Base-by-base conservation (phyloP, 2,329 filamentous ascomycete genomes). In the Exophiala sp. region DNA sequence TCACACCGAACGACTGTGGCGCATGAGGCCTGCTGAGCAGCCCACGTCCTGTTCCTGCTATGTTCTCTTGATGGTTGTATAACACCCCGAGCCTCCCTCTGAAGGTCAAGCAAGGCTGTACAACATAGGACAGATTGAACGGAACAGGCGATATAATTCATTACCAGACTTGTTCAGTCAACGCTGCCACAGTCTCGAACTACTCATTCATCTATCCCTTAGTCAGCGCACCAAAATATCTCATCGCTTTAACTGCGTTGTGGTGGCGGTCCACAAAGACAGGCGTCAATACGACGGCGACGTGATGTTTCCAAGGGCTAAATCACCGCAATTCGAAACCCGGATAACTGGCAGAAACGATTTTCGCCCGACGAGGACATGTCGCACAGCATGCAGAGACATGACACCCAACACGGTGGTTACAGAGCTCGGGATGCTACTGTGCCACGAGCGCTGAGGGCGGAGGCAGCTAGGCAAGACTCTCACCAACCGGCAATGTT, bases 371-470 rank as follows among this genome's bases (percentile, higher is more conserved):
- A 24, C 24, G 39, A 38, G 40, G 44, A 45, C 23, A 57, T 57
- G 54, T 57, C 54, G 30, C 40, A 57, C 54, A 57, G 48, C 52
- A 49, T 38, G 46, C 47, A 34, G 39, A 40, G 39, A 29, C 45
- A 54, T 52, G 51, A 52, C 45, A 54, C 48, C 51, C 54, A 48
- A 47, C 34, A 46, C 29, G 51, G 51, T 50, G 40, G 37, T 42
- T 46, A 51, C 42, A 52, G 45, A 54, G 49, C 45, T 19, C 50
- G 35, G 49, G 48, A 54, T 57, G 51, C 51, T 46, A 57, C 54
- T 35, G 54, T 57, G 19, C 48, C 54, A 57, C 54, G 51, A 50
- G 24, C 44, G 3, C 16, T 43, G 29, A 50, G 24, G 34, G 41
- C 42, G 35, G 45, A 30, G 46, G 38, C 27, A n/a, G 30, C 27